Evolutionary conservation across 2,329 filamentous ascomycete species (phyloP), one percentile per base, ranked within the genome.

Genomic region (Verticillium zaregamsianum): DNA sequence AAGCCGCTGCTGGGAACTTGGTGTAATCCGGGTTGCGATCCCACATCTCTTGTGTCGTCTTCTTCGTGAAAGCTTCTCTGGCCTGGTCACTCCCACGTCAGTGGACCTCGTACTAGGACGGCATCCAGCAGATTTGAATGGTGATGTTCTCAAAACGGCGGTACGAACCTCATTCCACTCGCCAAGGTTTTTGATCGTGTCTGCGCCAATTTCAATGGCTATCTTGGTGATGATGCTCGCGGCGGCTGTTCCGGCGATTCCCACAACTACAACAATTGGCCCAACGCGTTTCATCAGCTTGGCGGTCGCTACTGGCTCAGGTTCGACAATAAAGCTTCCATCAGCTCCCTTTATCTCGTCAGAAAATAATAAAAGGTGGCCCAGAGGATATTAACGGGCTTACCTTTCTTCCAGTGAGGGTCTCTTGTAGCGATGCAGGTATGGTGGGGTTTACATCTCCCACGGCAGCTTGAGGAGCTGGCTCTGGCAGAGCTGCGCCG

Each of bases 1-100:
- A 67, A 58, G 61, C 15, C 12, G 60, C 65, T 14, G 65, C 66
- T 0, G 62, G 61, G 57, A 58, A 64, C 37, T 62, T 61, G 2
- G 15, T n/a, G 20, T 37, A 35, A 60, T 67, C 59, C 9, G 65
- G 63, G 61, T 67, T 67, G 28, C 39, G 58, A 4, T 61, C 60
- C 66, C 62, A 64, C 66, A 67, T 67, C 57, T 62, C 60, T 40
- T 58, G 40, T 3, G 61, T 61, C 3, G 65, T 66, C 23, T 59
- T 59, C 61, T 65, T 64, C 28, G 66, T 64, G 61, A 67, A 67
- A 11, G 62, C 59, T 62, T 67, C 63, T 15, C 66, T 64, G 9
- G 64, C 61, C 55, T 57, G 56, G 37, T 59, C 56, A 66, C 11
- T 7, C 33, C 17, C 8, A 17, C 8, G 20, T 52, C 5, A 57